These are phyloP conservation scores for Neostapfia colusana DNA, from an alignment of 176 grass and related monocot species.

Conservation along the genomic window DNA sequence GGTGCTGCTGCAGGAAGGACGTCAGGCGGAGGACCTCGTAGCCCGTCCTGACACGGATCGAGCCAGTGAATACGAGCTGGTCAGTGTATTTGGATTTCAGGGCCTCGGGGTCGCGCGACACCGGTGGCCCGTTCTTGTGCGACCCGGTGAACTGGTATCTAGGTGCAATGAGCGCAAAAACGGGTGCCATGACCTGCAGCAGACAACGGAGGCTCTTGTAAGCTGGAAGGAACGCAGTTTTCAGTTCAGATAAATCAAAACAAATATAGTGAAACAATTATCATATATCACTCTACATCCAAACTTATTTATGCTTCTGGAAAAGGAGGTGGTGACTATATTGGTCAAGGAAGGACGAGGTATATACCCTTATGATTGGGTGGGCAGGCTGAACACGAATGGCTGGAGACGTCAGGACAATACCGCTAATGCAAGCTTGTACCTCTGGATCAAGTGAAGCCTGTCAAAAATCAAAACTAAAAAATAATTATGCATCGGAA, in stretches of 20 bases:
- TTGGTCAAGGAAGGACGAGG: neutral
- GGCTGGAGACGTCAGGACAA: slow-evolving; percentile 82
- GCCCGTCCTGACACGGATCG: slow-evolving; percentile 76
- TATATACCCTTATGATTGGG: slow-evolving; percentile 62
- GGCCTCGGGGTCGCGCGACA: slow-evolving; percentile 71
- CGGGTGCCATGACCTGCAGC: slow-evolving; percentile 59
- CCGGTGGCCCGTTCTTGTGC: slow-evolving; percentile 44
- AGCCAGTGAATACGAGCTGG: slow-evolving; percentile 81
- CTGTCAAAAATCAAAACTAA: slow-evolving; percentile 37
- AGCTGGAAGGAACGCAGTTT: neutral
- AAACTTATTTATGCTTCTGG: neutral
- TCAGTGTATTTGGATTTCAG: slow-evolving; percentile 73
- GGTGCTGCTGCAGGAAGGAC: slow-evolving; percentile 56
- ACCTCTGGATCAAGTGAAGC: slow-evolving; percentile 73
- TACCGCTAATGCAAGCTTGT: slow-evolving; percentile 44
- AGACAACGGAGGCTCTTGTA: neutral
- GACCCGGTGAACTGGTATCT: slow-evolving; percentile 65
- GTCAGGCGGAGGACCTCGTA: slow-evolving; percentile 80
- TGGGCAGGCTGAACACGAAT: slow-evolving; percentile 76
- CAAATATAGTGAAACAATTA: neutral
- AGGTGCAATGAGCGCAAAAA: slow-evolving; percentile 69
- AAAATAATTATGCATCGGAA: neutral
- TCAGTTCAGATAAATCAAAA: neutral
- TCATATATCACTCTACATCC: neutral
- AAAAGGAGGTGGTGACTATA: neutral